Evolutionary conservation across 2,329 filamentous ascomycete species (phyloP).

Genomic region (Aspergillus proliferans): DNA sequence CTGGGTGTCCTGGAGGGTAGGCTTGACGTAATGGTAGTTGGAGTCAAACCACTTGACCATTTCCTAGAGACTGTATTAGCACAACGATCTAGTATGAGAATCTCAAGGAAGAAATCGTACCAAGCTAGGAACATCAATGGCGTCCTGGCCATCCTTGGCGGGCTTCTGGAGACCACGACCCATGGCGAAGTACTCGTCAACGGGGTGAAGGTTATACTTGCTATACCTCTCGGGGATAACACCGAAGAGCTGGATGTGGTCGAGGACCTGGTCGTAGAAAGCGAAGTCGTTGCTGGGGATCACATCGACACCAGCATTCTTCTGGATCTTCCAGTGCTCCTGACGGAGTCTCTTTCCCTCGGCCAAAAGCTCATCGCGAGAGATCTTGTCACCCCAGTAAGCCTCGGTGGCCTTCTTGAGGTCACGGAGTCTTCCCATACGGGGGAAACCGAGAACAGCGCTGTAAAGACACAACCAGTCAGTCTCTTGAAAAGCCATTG

Average conservation of each 20-base stretch:
- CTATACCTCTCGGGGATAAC: constrained; percentile 90
- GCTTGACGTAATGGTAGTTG: constrained; percentile 99
- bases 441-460: constrained; percentile 94
- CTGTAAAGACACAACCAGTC: constrained; percentile 20
- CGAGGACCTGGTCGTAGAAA: constrained; percentile 94
- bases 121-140: constrained; percentile 81
- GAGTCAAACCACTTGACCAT: constrained; percentile 99
- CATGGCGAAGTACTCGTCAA: constrained; percentile 99
- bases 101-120: constrained; percentile 34
- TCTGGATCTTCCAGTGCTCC: constrained; percentile 99
- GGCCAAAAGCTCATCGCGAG: constrained; percentile 78
- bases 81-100: not conserved
- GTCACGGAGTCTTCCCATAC: constrained; percentile 97
- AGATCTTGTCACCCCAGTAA: constrained; percentile 94
- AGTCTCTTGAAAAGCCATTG: constrained; percentile 1
- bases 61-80: constrained; percentile 49
- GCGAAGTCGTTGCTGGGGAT: constrained; percentile 99
- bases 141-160: constrained; percentile 45
- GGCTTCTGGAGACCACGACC: constrained; percentile 94
- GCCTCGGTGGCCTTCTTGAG: constrained; percentile 99
- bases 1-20: constrained; percentile 94
- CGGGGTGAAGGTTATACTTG: constrained; percentile 74
- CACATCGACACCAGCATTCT: constrained; percentile 93
- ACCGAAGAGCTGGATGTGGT: constrained; percentile 97
- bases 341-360: constrained; percentile 97